phyloP scores from a whole-genome alignment of 768 basidiomycete genomes.

The Hebeloma cylindrosporum region DNA sequence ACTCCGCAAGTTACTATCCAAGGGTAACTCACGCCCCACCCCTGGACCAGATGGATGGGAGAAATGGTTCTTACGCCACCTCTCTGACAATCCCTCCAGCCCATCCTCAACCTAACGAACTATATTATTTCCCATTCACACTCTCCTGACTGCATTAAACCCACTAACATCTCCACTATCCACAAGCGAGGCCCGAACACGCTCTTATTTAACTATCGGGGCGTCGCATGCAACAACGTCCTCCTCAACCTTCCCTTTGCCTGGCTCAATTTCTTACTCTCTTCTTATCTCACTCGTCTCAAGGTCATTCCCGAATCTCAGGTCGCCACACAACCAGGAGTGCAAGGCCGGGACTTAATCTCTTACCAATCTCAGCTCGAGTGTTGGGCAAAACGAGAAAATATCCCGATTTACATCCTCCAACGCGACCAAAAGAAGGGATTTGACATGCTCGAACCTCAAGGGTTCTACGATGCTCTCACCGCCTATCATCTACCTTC shows the following conservation, averaged over 20 bases:
- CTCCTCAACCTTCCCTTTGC: conserved; percentile 26
- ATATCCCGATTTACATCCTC: conserved; percentile 20
- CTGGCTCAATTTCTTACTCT: conserved; percentile 28
- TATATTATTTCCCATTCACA: conserved; percentile 22
- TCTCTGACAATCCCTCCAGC: conserved; percentile 22
- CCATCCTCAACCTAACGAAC: conserved; percentile 28
- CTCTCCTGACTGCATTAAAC: conserved; percentile 28
- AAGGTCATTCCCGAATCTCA: conserved; percentile 25
- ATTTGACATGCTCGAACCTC: conserved; percentile 27
- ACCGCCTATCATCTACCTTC: conserved; percentile 26
- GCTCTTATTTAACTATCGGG: conserved; percentile 29
- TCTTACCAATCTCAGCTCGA: conserved; percentile 21
- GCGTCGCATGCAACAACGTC: conserved; percentile 25
- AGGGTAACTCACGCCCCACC: conserved; percentile 28
- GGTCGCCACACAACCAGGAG: conserved; percentile 29
- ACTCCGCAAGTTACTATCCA: conserved; percentile 21
- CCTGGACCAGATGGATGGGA: conserved; percentile 35
- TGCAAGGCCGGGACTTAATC: conserved; percentile 26
- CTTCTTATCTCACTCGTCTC: conserved; percentile 21
- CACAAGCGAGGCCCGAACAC: conserved; percentile 27
- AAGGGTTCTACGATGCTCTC: conserved; percentile 34
- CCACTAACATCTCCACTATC: conserved; percentile 24
- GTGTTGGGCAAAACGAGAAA: conserved; percentile 14
- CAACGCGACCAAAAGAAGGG: conserved; percentile 34
- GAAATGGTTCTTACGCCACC: conserved; percentile 30